These are phyloP conservation scores for Neospora caninum DNA, from an alignment of 169 alveolate species.

Conservation along the genomic window DNA sequence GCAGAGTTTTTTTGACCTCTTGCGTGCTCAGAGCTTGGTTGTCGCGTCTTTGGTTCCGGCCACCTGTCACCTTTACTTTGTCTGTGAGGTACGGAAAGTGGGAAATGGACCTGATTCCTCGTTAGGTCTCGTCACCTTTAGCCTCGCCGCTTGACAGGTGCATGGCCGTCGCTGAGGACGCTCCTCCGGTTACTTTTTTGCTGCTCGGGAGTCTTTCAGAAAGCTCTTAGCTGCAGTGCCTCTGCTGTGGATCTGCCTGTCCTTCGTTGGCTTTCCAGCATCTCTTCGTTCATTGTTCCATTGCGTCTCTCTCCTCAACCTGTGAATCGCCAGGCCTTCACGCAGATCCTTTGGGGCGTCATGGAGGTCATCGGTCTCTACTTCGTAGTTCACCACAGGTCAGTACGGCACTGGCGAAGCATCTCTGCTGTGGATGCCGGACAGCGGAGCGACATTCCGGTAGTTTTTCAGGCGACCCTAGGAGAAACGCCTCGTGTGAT, in stretches of 20 bases:
- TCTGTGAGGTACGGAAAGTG: constrained; percentile 56
- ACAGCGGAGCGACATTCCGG: too few species aligned
- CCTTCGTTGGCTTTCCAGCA: background rate
- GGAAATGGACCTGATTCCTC: background rate
- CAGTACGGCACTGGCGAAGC: background rate
- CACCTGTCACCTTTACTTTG: constrained; percentile 50
- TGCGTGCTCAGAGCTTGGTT: constrained; percentile 38
- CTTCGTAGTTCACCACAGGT: constrained; percentile 22
- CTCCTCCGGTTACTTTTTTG: background rate
- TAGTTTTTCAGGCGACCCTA: too few species aligned
- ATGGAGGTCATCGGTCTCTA: background rate
- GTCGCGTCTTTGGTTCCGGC: constrained; percentile 48
- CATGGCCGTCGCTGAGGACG: background rate
- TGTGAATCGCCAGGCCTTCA: background rate
- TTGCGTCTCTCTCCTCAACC: background rate
- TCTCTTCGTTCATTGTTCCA: background rate
- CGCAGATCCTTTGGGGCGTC: background rate
- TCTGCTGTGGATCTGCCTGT: too few species aligned
- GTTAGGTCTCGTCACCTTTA: background rate
- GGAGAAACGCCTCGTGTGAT: too few species aligned
- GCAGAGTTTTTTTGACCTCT: background rate
- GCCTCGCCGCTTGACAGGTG: background rate
- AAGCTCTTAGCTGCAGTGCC: too few species aligned
- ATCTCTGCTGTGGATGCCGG: too few species aligned
- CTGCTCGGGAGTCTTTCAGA: background rate